Evolutionary conservation across 495 filamentous ascomycete genomes (phyloP).

Genomic region (Penicillium riverlandense): DNA sequence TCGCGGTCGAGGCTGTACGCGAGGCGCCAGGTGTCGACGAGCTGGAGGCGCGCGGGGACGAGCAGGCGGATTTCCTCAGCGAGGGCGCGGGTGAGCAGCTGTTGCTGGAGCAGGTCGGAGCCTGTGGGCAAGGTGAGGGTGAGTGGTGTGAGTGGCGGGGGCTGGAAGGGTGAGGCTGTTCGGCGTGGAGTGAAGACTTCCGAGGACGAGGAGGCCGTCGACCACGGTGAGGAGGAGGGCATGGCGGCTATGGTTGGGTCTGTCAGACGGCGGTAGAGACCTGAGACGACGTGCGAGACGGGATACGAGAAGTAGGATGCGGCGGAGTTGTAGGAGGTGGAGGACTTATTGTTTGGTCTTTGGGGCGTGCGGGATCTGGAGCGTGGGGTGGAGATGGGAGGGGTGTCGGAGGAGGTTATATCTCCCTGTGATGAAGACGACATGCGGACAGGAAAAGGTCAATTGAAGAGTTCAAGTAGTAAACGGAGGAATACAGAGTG

Average conservation of each 20-base stretch:
- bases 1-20: constrained; percentile 90
- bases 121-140: constrained; percentile 32
- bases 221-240: constrained; percentile 20
- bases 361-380: constrained; percentile 28
- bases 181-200: constrained; percentile 43
- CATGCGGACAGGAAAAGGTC: constrained; percentile 15
- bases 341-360: constrained; percentile 5
- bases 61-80: constrained; percentile 93
- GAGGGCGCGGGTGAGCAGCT: constrained; percentile 60
- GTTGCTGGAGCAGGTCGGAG: constrained; percentile 27
- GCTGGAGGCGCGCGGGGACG: constrained; percentile 75
- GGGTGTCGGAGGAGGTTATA: constrained; percentile 10
- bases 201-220: constrained; percentile 17
- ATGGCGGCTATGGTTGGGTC: constrained; percentile 26
- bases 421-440: constrained; percentile 21
- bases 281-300: constrained; percentile 46
- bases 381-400: constrained; percentile 23
- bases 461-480: constrained; percentile 6
- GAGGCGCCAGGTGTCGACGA: constrained; percentile 79
- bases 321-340: constrained; percentile 24
- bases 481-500: constrained; percentile 1
- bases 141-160: constrained; percentile 50
- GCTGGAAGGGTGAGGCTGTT: constrained; percentile 54
- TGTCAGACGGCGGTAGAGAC: constrained; percentile 46
- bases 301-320: constrained; percentile 49